A percentile compares a stretch with the other conserved stretches of the same genome.
Conservation (phyloP, 2,329 filamentous ascomycete species). For the Venturia aucupariae region DNA sequence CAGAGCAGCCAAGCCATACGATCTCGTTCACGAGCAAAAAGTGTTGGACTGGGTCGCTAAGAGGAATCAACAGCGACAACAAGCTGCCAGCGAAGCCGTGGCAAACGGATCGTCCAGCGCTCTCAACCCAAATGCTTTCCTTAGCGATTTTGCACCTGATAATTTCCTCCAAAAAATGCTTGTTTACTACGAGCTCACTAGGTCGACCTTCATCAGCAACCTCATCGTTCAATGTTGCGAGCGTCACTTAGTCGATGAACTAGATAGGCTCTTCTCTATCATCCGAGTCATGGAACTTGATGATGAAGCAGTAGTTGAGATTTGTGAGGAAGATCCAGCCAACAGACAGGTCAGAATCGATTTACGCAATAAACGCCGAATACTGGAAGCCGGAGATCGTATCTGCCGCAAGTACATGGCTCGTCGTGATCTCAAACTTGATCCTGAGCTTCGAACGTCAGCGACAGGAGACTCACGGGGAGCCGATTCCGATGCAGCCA, state of each 20-base stretch:
- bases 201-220: constrained; percentile 13
- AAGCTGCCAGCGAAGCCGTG: neutral
- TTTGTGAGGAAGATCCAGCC: constrained; percentile 4
- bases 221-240: constrained; percentile 16
- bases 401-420: constrained; percentile 14
- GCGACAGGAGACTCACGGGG: neutral
- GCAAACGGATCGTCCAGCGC: neutral
- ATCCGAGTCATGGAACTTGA: constrained; percentile 9
- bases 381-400: constrained; percentile 13
- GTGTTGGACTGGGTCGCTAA: constrained; percentile 11
- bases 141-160: constrained; percentile 12
- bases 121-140: constrained; percentile 7
- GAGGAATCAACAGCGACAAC: constrained; percentile 3
- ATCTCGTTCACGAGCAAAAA: constrained; percentile 9
- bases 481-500: neutral
- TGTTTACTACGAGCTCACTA: constrained; percentile 14
- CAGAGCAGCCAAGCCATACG: constrained; percentile 13
- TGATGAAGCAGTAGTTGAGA: constrained; percentile 12
- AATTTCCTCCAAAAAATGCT: constrained; percentile 14
- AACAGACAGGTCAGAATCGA: constrained; percentile 9
- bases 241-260: constrained; percentile 14
- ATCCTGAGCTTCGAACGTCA: neutral
- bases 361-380: constrained; percentile 9
- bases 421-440: constrained; percentile 9
- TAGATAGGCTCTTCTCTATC: constrained; percentile 13